Evolutionary conservation across 2,329 filamentous ascomycete genomes (phyloP).

Genomic region (Didymella keratinophila): DNA sequence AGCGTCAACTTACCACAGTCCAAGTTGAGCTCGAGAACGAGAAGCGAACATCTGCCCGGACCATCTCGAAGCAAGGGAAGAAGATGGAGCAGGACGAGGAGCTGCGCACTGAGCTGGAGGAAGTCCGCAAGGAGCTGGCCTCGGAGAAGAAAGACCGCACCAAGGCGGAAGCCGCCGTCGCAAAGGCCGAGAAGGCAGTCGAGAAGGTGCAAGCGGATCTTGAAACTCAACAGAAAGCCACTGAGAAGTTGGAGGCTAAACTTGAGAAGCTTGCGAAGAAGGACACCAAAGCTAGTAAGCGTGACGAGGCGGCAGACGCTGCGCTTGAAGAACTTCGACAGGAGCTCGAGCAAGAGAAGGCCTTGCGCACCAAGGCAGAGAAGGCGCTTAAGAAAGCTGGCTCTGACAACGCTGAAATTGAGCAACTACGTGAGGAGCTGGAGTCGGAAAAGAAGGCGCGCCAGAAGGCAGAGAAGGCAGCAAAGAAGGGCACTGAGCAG

Average conservation of each 20-base stretch:
- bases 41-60: slow-evolving; percentile 71
- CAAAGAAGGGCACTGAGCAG: slow-evolving; percentile 52
- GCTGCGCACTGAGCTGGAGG: slow-evolving; percentile 54
- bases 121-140: slow-evolving; percentile 56
- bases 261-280: slow-evolving; percentile 46
- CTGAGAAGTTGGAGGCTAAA: slow-evolving; percentile 43
- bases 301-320: slow-evolving; percentile 42
- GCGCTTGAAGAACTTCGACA: slow-evolving; percentile 44
- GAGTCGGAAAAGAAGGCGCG: slow-evolving; percentile 52
- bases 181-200: slow-evolving; percentile 48
- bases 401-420: slow-evolving; percentile 35
- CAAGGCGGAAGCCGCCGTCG: slow-evolving; percentile 49
- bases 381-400: slow-evolving; percentile 47
- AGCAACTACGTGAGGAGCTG: slow-evolving; percentile 48
- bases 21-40: slow-evolving; percentile 86
- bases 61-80: slow-evolving; percentile 57
- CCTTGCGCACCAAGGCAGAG: slow-evolving; percentile 39
- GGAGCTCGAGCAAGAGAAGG: slow-evolving; percentile 55
- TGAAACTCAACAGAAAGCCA: slow-evolving; percentile 41
- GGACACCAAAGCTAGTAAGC: slow-evolving; percentile 47
- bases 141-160: slow-evolving; percentile 57
- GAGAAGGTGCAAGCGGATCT: slow-evolving; percentile 45
- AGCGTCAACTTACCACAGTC: slow-evolving; percentile 77
- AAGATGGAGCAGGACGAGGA: slow-evolving; percentile 60
- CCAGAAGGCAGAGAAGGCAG: slow-evolving; percentile 41